These are phyloP conservation scores for Candida corydali DNA, from an alignment of 805 yeast genomes.

Conservation along the genomic window DNA sequence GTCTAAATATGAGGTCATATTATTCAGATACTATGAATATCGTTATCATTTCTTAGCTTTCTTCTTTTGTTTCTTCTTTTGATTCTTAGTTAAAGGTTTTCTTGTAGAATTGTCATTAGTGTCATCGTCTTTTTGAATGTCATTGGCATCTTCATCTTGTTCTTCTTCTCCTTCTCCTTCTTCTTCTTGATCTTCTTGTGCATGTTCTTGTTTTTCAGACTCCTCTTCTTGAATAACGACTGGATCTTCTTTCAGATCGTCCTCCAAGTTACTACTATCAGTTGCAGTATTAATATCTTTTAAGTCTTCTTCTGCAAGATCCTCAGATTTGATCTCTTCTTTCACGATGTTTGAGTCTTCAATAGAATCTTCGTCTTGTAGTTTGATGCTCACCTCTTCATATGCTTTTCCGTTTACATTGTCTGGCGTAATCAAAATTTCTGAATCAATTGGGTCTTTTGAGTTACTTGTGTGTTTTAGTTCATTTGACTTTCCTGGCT, in stretches of 20 bases:
- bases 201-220: not conserved
- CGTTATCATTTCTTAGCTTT: constrained; percentile 3
- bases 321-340: too few species aligned
- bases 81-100: constrained; percentile 5
- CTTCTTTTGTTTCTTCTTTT: constrained; percentile 6
- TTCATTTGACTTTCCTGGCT: too few species aligned
- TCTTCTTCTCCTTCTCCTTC: constrained; percentile 5
- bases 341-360: constrained; percentile 3
- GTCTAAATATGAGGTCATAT: too few species aligned
- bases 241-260: constrained; percentile 3
- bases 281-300: not conserved
- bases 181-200: not conserved
- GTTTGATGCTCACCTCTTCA: too few species aligned
- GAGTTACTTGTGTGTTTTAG: too few species aligned
- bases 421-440: too few species aligned
- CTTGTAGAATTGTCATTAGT: not conserved
- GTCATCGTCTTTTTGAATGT: not conserved
- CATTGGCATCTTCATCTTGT: not conserved
- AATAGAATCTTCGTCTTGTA: not conserved
- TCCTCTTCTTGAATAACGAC: not conserved
- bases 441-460: too few species aligned
- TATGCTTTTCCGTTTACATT: too few species aligned
- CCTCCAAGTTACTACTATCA: too few species aligned
- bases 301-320: not conserved
- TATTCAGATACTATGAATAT: not conserved